Evolutionary conservation across 495 filamentous ascomycete genomes (phyloP), one percentile per base, ranked within the genome.

Genomic region (Cercophora sp.): DNA sequence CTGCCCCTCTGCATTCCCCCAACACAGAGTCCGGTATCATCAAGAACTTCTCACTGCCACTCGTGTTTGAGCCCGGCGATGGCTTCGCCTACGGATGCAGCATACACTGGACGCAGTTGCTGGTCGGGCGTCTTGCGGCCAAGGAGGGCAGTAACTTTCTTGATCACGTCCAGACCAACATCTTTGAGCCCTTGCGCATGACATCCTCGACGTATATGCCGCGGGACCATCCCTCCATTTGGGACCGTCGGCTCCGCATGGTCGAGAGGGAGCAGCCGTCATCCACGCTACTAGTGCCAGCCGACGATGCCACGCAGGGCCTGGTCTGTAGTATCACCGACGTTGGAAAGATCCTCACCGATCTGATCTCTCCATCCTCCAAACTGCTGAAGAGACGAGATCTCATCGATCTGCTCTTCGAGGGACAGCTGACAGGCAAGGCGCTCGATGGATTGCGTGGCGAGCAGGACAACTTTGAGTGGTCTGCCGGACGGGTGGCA

Each of bases 41-140:
- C 8, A 39, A 40, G 27, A 25, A 27, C 32, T 47, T 39, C 13
- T 46, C 42, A 5, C n/a, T 47, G 3, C 61, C 60, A 10, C 51
- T 66, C 2, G 22, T 59, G 6, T 61, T 59, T 43, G 58, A 60
- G 32, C 63, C 58, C 1, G 63, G 63, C 1, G 61, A 61, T 39
- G 63, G 60, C 27, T 66, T 59, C 52, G 53, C 47, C n/a, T 62
- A 66, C 27, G 53, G 61, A 9, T 40, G 39, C 6, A 55, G 58
- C 18, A 48, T 58, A 27, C 60, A 63, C 44, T 53, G 56, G 42
- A 57, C 55, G 1, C 58, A 61, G 8, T 52, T 55, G 0, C 40
- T 64, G 6, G 51, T 66, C 18, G 59, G 50, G 9, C 45, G 52
- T 15, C n/a, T 47, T 8, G 24, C 60, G 5, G 48, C 39, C 5